Percentiles rank a stretch among this genome's conserved stretches.
These are phyloP conservation scores for Apiospora kogelbergensis DNA, from an alignment of 2,329 filamentous ascomycete genomes.

Conservation along the genomic window DNA sequence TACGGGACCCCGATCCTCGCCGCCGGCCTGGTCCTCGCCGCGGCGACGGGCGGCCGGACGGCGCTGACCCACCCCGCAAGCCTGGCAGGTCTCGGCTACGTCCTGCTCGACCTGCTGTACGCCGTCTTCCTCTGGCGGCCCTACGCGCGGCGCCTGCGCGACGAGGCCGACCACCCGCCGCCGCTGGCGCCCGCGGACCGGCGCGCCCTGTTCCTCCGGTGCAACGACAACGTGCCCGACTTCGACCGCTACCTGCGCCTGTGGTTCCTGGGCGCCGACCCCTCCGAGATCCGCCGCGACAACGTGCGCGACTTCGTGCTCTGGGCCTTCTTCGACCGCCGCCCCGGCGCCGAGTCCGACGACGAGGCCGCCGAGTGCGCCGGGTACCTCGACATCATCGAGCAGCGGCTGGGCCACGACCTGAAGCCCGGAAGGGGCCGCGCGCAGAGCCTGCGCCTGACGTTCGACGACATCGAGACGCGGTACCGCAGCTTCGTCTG, in stretches of 20 bases:
- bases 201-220: slow-evolving; percentile 54
- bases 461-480: slow-evolving; percentile 62
- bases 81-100: slow-evolving; percentile 27
- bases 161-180: slow-evolving; percentile 40
- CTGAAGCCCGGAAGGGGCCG: slow-evolving; percentile 56
- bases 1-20: slow-evolving; percentile 43
- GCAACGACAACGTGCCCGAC: slow-evolving; percentile 54
- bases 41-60: slow-evolving; percentile 19
- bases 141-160: slow-evolving; percentile 38
- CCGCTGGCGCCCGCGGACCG: slow-evolving; percentile 47
- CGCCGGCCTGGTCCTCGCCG: slow-evolving; percentile 27
- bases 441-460: slow-evolving; percentile 60
- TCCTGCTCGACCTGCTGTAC: slow-evolving; percentile 42
- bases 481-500: slow-evolving; percentile 62
- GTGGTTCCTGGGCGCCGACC: slow-evolving; percentile 66
- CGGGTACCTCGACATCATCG: slow-evolving; percentile 49
- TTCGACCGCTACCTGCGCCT: slow-evolving; percentile 55
- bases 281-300: slow-evolving; percentile 61
- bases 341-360: slow-evolving; percentile 23
- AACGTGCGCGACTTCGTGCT: slow-evolving; percentile 66
- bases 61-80: slow-evolving; percentile 20
- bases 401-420: slow-evolving; percentile 49
- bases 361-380: slow-evolving; percentile 43
- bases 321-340: slow-evolving; percentile 65
- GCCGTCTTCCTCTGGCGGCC: slow-evolving; percentile 43